These are phyloP conservation scores for Phytophthora multivora DNA, from an alignment of 352 stramenopile species.

Conservation along the genomic window DNA sequence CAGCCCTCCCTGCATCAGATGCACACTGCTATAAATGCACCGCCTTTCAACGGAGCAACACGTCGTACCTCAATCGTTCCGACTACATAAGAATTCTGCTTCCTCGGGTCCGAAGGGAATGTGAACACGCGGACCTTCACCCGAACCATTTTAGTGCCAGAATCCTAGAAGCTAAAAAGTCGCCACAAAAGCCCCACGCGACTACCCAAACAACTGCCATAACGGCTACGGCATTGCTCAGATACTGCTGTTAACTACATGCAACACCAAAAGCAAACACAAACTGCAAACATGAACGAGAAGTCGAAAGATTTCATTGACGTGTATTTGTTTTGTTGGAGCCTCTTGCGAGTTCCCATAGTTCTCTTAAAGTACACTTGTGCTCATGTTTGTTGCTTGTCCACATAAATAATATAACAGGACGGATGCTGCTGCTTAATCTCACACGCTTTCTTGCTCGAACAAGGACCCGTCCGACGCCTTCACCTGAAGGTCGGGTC, in stretches of 20 bases:
- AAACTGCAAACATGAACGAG: background rate
- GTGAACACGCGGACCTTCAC: slow-evolving; percentile 84
- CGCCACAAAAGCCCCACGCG: too few relatives aligned
- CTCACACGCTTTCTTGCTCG: background rate
- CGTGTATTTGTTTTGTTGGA: slow-evolving; percentile 19
- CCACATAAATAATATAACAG: slow-evolving; percentile 42
- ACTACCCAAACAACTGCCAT: too few relatives aligned
- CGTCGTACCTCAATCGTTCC: slow-evolving; percentile 59
- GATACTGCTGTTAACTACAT: too few relatives aligned
- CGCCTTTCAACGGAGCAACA: background rate
- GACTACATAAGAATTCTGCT: slow-evolving; percentile 82
- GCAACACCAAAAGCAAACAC: background rate
- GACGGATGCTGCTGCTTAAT: slow-evolving; percentile 2
- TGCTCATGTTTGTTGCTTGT: slow-evolving; percentile 28
- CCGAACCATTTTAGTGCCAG: slow-evolving; percentile 19
- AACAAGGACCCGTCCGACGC: too few relatives aligned
- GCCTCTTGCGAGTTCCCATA: slow-evolving; percentile 19
- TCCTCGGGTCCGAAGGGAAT: slow-evolving; percentile 64
- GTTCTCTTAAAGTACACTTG: slow-evolving; percentile 29
- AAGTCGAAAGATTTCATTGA: slow-evolving; percentile 9
- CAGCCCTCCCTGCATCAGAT: slow-evolving; percentile 46
- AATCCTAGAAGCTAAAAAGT: background rate
- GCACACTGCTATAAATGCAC: background rate
- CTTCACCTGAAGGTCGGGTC: too few relatives aligned
- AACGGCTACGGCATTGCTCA: too few relatives aligned